These are phyloP conservation scores for Pleurotus djamor DNA, from an alignment of 768 basidiomycete genomes.

Conservation along the genomic window DNA sequence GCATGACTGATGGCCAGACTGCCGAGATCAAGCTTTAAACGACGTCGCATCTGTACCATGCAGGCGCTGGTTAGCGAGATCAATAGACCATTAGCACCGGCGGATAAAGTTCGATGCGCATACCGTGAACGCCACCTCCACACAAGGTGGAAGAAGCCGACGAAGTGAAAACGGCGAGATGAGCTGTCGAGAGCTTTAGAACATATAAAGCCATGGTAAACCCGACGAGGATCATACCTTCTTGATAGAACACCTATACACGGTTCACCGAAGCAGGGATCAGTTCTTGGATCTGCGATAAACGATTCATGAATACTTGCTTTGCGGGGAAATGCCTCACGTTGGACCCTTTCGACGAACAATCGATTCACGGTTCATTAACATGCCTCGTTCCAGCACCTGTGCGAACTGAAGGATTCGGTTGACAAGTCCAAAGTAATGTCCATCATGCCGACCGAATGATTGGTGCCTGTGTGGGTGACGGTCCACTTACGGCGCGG, in stretches of 20 bases:
- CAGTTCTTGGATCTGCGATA: background rate
- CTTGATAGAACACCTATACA: background rate
- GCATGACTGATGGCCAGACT: conserved; percentile 4
- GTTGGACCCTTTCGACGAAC: no score
- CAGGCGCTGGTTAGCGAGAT: background rate
- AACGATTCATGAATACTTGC: background rate
- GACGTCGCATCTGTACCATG: background rate
- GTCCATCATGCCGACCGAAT: background rate
- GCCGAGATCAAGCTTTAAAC: background rate
- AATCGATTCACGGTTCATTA: background rate
- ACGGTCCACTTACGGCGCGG: background rate
- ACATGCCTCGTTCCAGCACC: background rate
- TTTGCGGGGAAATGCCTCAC: background rate
- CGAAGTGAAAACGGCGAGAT: background rate
- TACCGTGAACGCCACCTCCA: background rate
- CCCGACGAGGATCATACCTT: background rate
- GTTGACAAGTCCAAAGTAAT: background rate
- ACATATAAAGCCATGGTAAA: background rate
- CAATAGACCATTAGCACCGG: background rate
- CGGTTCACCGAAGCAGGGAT: no score
- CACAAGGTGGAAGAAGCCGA: background rate
- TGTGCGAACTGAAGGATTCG: background rate
- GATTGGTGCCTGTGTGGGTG: background rate
- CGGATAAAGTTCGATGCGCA: background rate
- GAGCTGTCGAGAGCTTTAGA: background rate